Evolutionary conservation across 495 filamentous ascomycete genomes (phyloP).

Genomic region (Penicillium antarcticum): DNA sequence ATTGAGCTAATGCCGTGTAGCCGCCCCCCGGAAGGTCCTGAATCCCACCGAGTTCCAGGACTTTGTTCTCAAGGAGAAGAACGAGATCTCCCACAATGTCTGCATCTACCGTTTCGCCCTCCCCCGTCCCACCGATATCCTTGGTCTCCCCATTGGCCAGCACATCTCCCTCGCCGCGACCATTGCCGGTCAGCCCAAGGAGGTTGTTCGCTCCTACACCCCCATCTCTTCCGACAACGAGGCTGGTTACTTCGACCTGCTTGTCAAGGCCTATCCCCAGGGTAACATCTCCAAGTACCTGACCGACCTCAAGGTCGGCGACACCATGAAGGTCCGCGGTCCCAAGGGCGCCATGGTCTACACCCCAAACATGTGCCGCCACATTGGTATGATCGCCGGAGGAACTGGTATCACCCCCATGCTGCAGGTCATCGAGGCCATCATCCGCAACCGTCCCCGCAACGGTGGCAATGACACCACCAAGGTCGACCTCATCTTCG

Average conservation of each 20-base stretch:
- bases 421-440: slow-evolving; percentile 90
- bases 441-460: slow-evolving; percentile 72
- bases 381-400: slow-evolving; percentile 96
- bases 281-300: slow-evolving; percentile 95
- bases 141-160: slow-evolving; percentile 96
- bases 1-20: slow-evolving; percentile 11
- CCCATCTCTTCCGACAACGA: slow-evolving; percentile 91
- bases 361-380: slow-evolving; percentile 86
- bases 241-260: slow-evolving; percentile 91
- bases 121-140: slow-evolving; percentile 70
- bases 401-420: slow-evolving; percentile 98
- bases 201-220: slow-evolving; percentile 93
- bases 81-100: slow-evolving; percentile 91
- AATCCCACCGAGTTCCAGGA: slow-evolving; percentile 85
- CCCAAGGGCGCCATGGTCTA: slow-evolving; percentile 98
- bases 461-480: slow-evolving; percentile 74
- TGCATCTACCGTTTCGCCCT: slow-evolving; percentile 95
- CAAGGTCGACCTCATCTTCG: slow-evolving; percentile 90
- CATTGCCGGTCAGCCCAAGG: slow-evolving; percentile 73
- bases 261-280: slow-evolving; percentile 95
- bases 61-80: slow-evolving; percentile 88
- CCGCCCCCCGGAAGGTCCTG: slow-evolving; percentile 75
- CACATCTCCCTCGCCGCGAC: slow-evolving; percentile 92
- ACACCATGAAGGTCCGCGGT: slow-evolving; percentile 83
- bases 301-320: slow-evolving; percentile 73